These are phyloP conservation scores for Clavispora carvajalis DNA, from an alignment of 805 yeast genomes.

Conservation along the genomic window DNA sequence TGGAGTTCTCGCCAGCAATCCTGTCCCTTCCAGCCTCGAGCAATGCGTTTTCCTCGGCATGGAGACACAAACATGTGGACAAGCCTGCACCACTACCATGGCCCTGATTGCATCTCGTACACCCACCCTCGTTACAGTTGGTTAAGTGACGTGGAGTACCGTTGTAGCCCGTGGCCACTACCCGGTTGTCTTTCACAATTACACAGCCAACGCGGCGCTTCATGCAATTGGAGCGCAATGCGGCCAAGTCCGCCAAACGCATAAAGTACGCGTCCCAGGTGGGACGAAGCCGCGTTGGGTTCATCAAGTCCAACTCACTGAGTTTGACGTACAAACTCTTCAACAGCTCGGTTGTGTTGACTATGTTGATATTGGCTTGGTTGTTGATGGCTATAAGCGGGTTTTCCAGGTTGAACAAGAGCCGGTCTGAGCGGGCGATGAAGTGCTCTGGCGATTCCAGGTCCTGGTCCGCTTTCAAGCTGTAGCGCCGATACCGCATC, in stretches of 20 bases:
- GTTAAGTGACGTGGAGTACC: constrained; percentile 89
- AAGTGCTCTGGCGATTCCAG: constrained; percentile 29
- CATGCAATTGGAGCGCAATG: constrained; percentile 92
- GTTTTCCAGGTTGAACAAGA: constrained; percentile 39
- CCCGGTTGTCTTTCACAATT: constrained; percentile 76
- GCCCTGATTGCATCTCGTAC: constrained; percentile 79
- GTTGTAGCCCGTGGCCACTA: constrained; percentile 94
- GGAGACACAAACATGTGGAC: constrained; percentile 86
- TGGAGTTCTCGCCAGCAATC: constrained; percentile 51
- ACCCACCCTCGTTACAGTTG: constrained; percentile 96
- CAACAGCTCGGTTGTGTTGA: constrained; percentile 35
- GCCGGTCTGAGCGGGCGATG: constrained; percentile 25
- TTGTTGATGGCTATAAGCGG: constrained; percentile 60
- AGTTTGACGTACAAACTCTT: constrained; percentile 31
- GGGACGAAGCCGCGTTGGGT: constrained; percentile 63
- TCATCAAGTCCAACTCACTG: constrained; percentile 34
- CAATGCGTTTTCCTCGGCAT: constrained; percentile 96
- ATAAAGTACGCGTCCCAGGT: constrained; percentile 96
- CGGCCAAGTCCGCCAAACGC: constrained; percentile 90
- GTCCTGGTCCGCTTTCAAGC: constrained; percentile 11
- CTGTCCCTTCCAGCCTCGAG: constrained; percentile 92
- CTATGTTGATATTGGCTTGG: constrained; percentile 41
- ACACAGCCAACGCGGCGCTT: constrained; percentile 97
- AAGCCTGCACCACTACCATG: constrained; percentile 57
- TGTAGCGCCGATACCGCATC: constrained; percentile 39